Evolutionary conservation across 129 eudicot genomes (phyloP).

Genomic region (Heracleum sosnowskyi): DNA sequence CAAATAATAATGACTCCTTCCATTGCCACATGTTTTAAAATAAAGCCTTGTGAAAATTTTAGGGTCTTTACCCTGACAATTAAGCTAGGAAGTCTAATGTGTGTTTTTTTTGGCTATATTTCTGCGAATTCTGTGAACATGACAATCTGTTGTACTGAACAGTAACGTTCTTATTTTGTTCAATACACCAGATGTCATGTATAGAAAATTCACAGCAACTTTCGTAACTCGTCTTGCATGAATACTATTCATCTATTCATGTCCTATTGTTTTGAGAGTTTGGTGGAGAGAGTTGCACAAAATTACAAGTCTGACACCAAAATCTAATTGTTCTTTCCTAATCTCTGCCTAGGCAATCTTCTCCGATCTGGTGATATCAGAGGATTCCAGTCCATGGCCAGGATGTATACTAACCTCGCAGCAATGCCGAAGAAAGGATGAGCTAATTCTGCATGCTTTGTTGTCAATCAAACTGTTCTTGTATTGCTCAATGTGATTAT

Average conservation of each 20-base stretch:
- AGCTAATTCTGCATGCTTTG: not conserved
- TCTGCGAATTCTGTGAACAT: not conserved
- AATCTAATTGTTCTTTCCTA: not conserved
- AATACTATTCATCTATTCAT: not conserved
- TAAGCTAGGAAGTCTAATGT: not conserved
- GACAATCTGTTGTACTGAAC: not conserved
- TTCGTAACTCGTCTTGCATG: not conserved
- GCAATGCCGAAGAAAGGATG: constrained; percentile 98
- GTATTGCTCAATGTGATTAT: not conserved
- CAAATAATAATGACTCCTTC: not conserved
- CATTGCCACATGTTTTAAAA: not conserved
- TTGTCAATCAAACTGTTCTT: not conserved
- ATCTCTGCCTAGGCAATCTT: constrained; percentile 54
- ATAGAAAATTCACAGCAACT: not conserved
- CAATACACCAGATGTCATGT: not conserved
- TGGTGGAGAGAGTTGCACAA: not conserved
- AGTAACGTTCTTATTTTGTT: not conserved
- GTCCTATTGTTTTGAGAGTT: not conserved
- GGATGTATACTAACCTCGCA: constrained; percentile 91
- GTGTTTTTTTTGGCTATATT: not conserved
- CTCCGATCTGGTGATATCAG: constrained; percentile 81
- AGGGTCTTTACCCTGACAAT: not conserved
- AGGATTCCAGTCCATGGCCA: constrained; percentile 96
- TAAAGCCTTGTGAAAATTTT: not conserved
- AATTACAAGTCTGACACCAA: not conserved